Percentiles rank a stretch among this genome's conserved stretches.
Conservation (phyloP, 495 filamentous ascomycete genomes). For the Xylaria sp. region DNA sequence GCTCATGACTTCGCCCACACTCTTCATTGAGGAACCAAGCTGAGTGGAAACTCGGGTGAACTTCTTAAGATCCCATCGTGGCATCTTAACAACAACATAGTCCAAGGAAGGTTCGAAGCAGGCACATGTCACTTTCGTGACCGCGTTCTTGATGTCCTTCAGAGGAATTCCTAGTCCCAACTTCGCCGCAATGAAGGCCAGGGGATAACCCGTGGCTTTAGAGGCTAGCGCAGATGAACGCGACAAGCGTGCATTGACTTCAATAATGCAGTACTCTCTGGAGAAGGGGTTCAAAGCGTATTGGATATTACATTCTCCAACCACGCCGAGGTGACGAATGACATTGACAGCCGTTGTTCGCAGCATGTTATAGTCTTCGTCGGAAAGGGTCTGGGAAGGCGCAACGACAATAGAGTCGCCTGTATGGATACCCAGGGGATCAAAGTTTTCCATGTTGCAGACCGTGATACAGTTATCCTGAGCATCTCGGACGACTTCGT, state of each 20-base stretch:
- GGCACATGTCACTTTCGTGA: constrained; percentile 94
- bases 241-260: constrained; percentile 97
- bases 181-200: constrained; percentile 97
- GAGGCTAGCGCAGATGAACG: constrained; percentile 94
- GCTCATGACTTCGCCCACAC: constrained; percentile 98
- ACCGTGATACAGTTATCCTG: constrained; percentile 99
- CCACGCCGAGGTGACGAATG: constrained; percentile 94
- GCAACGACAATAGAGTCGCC: constrained; percentile 99
- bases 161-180: constrained; percentile 92
- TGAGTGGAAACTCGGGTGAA: constrained; percentile 95
- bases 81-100: constrained; percentile 99
- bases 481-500: constrained; percentile 95
- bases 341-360: constrained; percentile 98
- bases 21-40: constrained; percentile 98
- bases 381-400: constrained; percentile 93
- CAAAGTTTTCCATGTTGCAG: constrained; percentile 99
- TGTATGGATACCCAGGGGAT: constrained; percentile 96
- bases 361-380: constrained; percentile 99
- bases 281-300: constrained; percentile 98
- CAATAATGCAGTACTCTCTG: constrained; percentile 97
- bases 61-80: constrained; percentile 98
- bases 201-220: constrained; percentile 95
- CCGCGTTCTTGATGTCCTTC: constrained; percentile 95
- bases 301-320: constrained; percentile 99
- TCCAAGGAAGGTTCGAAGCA: constrained; percentile 99